These are phyloP conservation scores for Auricularia auricula-judae DNA, from an alignment of 768 basidiomycete genomes.

Conservation along the genomic window DNA sequence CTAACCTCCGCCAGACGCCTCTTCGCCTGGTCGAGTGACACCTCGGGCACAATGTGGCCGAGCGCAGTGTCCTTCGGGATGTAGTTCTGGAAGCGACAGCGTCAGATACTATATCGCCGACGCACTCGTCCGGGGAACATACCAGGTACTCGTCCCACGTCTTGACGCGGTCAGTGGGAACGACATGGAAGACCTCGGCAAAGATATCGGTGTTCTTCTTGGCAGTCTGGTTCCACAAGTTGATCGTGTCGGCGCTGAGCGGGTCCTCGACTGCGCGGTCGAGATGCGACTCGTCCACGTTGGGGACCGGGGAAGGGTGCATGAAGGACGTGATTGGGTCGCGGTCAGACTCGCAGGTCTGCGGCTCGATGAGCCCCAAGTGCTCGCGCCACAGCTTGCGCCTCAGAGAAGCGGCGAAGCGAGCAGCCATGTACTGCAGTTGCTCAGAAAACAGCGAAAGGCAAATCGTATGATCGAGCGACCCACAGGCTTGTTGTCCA, in stretches of 20 bases:
- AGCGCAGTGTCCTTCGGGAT: conserved; percentile 57
- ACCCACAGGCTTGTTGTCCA: conserved; percentile 55
- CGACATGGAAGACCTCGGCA: conserved; percentile 76
- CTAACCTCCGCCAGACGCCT: conserved; percentile 53
- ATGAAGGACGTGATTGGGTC: conserved; percentile 47
- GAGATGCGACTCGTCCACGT: conserved; percentile 50
- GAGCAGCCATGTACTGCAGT: conserved; percentile 46
- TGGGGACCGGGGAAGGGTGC: conserved; percentile 65
- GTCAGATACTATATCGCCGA: neutral
- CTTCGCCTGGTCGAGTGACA: conserved; percentile 64
- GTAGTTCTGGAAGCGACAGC: conserved; percentile 39
- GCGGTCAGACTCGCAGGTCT: conserved; percentile 34
- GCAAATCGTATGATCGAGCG: neutral
- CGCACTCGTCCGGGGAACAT: conserved; percentile 15
- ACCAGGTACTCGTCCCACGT: conserved; percentile 74
- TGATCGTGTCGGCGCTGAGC: conserved; percentile 44
- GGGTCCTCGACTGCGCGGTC: conserved; percentile 77
- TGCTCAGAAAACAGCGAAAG: neutral
- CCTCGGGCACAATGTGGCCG: conserved; percentile 67
- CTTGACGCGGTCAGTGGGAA: conserved; percentile 73
- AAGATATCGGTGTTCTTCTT: conserved; percentile 75
- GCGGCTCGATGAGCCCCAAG: conserved; percentile 74
- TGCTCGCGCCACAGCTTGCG: conserved; percentile 73
- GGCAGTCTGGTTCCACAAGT: conserved; percentile 62
- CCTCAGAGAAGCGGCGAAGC: conserved; percentile 77